Evolutionary conservation across 768 basidiomycete species (phyloP).

Genomic region (Mycena amicta): DNA sequence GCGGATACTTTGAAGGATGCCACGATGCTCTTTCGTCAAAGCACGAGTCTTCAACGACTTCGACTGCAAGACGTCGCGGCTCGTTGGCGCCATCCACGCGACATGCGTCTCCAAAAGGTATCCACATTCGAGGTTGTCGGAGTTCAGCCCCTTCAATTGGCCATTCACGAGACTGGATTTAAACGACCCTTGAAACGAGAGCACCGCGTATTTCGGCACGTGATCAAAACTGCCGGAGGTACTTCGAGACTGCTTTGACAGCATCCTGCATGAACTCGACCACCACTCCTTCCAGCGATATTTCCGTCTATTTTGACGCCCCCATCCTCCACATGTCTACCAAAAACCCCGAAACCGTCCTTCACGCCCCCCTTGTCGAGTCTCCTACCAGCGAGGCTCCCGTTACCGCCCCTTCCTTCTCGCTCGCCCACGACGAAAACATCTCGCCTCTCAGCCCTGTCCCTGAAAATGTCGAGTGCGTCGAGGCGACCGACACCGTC

Average conservation of each 20-base stretch:
- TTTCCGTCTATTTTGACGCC: slow-evolving; percentile 49
- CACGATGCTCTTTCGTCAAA: slow-evolving; percentile 16
- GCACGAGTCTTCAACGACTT: slow-evolving; percentile 6
- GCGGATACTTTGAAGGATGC: slow-evolving; percentile 19
- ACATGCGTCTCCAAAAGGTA: slow-evolving; percentile 16
- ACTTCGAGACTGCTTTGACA: background rate
- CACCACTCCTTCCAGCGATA: slow-evolving; percentile 32
- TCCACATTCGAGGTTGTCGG: slow-evolving; percentile 12
- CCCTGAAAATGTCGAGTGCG: background rate
- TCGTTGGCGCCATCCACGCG: slow-evolving; percentile 21
- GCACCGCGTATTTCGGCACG: slow-evolving; percentile 8
- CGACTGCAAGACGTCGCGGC: slow-evolving; percentile 18
- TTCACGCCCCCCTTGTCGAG: background rate
- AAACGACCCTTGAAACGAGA: slow-evolving; percentile 6
- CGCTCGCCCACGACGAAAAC: background rate
- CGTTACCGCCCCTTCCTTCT: background rate
- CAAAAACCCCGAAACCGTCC: background rate
- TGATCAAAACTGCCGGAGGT: slow-evolving; percentile 5
- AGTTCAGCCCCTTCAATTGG: background rate
- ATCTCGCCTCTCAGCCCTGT: background rate
- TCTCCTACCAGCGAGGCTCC: background rate
- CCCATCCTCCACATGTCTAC: slow-evolving; percentile 32
- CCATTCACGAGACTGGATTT: slow-evolving; percentile 15
- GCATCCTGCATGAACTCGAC: background rate
- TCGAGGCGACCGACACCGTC: slow-evolving; percentile 6